Evolutionary conservation across 2,329 filamentous ascomycete genomes (phyloP), one percentile per base, ranked within the genome.

Genomic region (Fusarium sp.): DNA sequence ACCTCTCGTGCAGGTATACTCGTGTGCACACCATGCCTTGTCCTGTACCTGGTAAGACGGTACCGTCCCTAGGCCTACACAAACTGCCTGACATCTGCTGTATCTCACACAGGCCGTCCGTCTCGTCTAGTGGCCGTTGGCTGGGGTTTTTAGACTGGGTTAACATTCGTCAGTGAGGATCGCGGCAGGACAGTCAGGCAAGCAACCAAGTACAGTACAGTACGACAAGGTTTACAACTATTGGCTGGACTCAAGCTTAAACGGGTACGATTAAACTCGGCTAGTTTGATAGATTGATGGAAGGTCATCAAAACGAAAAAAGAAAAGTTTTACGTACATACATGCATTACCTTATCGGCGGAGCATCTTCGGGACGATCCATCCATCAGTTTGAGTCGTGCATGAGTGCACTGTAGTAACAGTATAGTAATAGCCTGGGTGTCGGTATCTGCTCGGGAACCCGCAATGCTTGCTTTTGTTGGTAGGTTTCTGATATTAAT

Each of bases 81-180:
- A 53, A 42, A 53, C 34, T 53, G 18, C 46, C 55, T 66, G 62
- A 41, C 62, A 66, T 47, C 27, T 56, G n/a, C 21, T 45, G 28
- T 58, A 70, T 67, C 60, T 67, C 59, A 37, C 50, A 55, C 49
- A 54, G 25, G 27, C 40, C 40, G 20, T 56, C 49, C 25, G 45
- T 47, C 53, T 58, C 40, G 59, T 65, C 62, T 75, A 75, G 73
- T 58, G 71, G 70, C 73, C 73, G 73, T 75, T 75, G 68, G 59
- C 66, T 54, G 46, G 69, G 66, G 59, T 60, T 60, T 25, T 41
- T 34, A 34, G 47, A 57, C 59, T 49, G 53, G 60, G 63, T 56
- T 50, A 50, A 51, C 61, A 66, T 55, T 68, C 46, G 61, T 48
- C 55, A 63, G 59, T 56, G 56, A 64, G 63, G 63, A 71, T 55